Conservation (phyloP, 495 filamentous ascomycete species). For the Neurospora sp. region DNA sequence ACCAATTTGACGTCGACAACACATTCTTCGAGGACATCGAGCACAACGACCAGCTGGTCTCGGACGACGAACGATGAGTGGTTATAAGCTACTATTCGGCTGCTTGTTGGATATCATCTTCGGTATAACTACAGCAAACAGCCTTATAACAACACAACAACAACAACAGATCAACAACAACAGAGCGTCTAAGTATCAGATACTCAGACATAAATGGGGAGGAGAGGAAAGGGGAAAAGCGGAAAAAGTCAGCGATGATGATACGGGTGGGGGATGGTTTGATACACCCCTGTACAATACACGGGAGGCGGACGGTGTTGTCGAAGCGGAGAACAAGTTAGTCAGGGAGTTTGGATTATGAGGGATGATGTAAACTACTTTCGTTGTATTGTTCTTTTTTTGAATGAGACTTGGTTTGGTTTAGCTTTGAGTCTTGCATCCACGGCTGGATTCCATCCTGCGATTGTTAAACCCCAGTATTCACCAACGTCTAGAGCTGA, state of each 20-base stretch:
- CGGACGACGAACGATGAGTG: neutral
- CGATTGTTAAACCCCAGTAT: neutral
- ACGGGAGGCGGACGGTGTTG: neutral
- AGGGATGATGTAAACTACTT: neutral
- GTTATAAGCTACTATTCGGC: neutral
- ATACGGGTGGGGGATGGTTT: neutral
- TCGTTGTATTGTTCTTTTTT: neutral
- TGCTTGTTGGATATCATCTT: too few relatives aligned
- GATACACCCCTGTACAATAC: neutral
- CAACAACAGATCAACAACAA: neutral
- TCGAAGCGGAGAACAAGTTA: neutral
- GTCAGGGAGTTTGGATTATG: neutral
- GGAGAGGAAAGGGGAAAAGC: neutral
- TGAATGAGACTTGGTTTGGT: neutral
- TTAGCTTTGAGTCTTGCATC: neutral
- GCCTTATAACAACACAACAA: neutral
- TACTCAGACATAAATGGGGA: neutral
- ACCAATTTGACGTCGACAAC: neutral
- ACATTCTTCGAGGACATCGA: neutral
- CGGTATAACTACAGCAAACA: neutral
- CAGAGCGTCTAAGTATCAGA: neutral
- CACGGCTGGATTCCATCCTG: rapidly evolving
- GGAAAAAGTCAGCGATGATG: neutral
- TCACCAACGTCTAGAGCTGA: neutral
- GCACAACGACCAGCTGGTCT: neutral